Percentiles rank a stretch among this genome's conserved stretches.
Evolutionary conservation across 148 eudicot genomes (phyloP).

Genomic region (Silene uniflora): DNA sequence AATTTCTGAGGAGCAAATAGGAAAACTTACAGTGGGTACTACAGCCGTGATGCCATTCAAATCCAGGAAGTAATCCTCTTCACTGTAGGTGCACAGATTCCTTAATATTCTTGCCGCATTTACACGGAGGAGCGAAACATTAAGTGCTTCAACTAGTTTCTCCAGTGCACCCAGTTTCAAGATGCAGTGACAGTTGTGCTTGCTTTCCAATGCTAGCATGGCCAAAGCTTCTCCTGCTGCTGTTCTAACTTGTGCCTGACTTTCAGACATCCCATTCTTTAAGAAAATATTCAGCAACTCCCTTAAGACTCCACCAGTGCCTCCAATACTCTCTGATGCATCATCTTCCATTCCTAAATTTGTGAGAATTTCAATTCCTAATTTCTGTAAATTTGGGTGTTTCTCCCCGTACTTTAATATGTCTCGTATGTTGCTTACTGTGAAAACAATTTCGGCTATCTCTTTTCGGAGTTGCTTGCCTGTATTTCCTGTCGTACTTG

Average conservation of each 20-base stretch:
- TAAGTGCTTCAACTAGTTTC: slow-evolving; percentile 52
- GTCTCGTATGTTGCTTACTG: slow-evolving; percentile 75
- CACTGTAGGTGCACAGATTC: slow-evolving; percentile 64
- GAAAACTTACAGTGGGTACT: slow-evolving; percentile 60
- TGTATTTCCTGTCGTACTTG: slow-evolving; percentile 60
- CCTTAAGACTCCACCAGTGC: slow-evolving; percentile 75
- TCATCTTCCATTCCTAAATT: slow-evolving; percentile 77
- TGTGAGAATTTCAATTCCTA: slow-evolving; percentile 74
- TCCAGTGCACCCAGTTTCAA: slow-evolving; percentile 40
- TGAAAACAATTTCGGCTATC: slow-evolving; percentile 79
- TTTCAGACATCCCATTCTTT: slow-evolving; percentile 26
- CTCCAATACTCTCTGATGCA: slow-evolving; percentile 74
- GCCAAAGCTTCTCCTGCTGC: slow-evolving; percentile 86
- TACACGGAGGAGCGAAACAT: slow-evolving; percentile 41
- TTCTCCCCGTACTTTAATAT: slow-evolving; percentile 62
- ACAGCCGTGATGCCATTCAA: slow-evolving; percentile 48
- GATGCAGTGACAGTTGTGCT: slow-evolving; percentile 46
- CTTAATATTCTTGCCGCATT: slow-evolving; percentile 66
- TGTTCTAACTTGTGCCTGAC: slow-evolving; percentile 40
- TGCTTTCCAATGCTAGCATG: slow-evolving; percentile 79
- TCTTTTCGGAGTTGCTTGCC: slow-evolving; percentile 73
- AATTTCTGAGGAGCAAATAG: not conserved
- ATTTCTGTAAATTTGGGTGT: slow-evolving; percentile 51
- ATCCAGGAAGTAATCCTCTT: slow-evolving; percentile 42
- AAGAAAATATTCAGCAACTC: slow-evolving; percentile 66